These are phyloP conservation scores for Triticum turgidum DNA, from an alignment of 176 grass and related monocot genomes.

Conservation along the genomic window DNA sequence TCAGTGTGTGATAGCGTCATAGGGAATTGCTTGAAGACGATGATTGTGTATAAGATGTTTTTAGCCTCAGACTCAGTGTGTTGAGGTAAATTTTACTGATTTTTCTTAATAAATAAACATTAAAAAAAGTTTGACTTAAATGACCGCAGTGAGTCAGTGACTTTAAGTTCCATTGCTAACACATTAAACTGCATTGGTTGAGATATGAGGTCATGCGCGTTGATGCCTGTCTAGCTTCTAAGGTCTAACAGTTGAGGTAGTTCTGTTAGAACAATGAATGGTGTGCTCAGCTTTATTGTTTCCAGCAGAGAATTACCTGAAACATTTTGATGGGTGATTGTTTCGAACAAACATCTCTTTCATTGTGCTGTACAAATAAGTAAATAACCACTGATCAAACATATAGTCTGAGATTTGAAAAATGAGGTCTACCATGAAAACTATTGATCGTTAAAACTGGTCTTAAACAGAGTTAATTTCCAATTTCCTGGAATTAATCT, in stretches of 20 bases:
- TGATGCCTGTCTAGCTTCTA: background rate
- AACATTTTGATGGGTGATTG: background rate
- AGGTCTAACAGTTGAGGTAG: background rate
- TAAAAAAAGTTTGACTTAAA: background rate
- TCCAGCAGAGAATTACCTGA: background rate
- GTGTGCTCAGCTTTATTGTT: background rate
- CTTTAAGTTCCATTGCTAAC: background rate
- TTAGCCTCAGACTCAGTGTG: background rate
- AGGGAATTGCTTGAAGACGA: background rate
- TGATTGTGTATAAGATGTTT: background rate
- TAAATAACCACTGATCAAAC: background rate
- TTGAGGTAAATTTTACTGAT: background rate
- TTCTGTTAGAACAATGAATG: background rate
- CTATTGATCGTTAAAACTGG: background rate
- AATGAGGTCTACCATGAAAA: background rate
- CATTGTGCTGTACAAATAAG: background rate
- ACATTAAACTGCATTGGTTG: background rate
- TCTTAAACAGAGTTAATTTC: background rate
- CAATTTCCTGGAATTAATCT: background rate
- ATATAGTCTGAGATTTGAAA: background rate
- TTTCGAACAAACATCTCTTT: background rate
- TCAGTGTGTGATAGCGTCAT: background rate
- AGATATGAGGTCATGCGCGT: background rate
- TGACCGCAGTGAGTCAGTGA: background rate
- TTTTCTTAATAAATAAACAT: background rate